These are phyloP conservation scores for Quercus lobata DNA, from an alignment of 331 rosid species.

Conservation along the genomic window DNA sequence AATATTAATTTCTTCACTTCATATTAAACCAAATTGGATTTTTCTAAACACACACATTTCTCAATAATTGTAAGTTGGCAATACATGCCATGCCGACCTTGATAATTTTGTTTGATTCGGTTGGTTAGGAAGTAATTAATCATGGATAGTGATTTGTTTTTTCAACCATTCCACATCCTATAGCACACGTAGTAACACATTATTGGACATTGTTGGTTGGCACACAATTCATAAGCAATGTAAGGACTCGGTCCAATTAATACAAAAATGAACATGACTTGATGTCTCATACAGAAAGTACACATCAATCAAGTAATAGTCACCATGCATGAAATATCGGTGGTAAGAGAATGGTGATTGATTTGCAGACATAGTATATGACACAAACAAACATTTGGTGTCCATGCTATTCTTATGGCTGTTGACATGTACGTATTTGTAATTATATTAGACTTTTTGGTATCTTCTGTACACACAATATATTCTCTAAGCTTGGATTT, in stretches of 20 bases:
- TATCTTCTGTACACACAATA: background rate
- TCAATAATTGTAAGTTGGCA: no score
- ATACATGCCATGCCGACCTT: no score
- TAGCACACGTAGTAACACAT: no score
- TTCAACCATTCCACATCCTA: no score
- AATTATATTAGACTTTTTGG: background rate
- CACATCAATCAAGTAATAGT: background rate
- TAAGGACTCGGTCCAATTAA: background rate
- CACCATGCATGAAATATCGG: background rate
- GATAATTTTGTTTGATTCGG: no score
- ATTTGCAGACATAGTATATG: background rate
- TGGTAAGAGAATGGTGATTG: background rate
- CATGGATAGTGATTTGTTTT: no score
- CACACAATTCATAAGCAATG: background rate
- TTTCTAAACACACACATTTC: no score
- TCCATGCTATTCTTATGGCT: background rate
- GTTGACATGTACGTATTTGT: constrained; percentile 3
- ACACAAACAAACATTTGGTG: background rate
- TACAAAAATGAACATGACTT: background rate
- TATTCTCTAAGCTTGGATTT: background rate
- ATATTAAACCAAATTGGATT: no score
- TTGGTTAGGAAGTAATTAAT: no score
- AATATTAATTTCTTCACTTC: no score
- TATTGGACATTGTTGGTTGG: background rate
- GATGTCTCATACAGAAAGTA: background rate